Percentiles rank a stretch among this genome's conserved stretches.
phyloP scores from a whole-genome alignment of 192 early-diverging fungal species.

The Linnemannia elongata region DNA sequence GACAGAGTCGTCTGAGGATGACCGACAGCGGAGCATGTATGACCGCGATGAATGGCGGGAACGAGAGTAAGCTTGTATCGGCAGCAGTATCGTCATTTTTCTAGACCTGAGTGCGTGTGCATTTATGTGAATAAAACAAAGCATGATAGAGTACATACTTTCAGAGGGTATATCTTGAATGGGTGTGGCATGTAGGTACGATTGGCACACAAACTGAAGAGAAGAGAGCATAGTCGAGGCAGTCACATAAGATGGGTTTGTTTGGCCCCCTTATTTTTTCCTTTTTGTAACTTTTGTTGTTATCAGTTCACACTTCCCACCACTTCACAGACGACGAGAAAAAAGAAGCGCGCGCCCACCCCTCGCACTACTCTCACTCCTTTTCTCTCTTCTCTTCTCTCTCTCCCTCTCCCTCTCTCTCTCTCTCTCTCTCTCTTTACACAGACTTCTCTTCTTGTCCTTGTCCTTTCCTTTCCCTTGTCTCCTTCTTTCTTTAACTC shows the following conservation, averaged over 20 bases:
- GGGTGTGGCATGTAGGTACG: too few relatives aligned
- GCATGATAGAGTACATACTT: too few relatives aligned
- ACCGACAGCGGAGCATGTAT: neutral
- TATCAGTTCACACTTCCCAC: neutral
- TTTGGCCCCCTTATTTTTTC: too few relatives aligned
- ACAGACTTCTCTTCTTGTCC: too few relatives aligned
- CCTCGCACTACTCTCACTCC: neutral
- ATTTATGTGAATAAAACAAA: too few relatives aligned
- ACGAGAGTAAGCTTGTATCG: neutral
- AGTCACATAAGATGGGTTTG: too few relatives aligned
- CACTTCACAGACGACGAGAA: neutral
- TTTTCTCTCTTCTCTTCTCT: neutral
- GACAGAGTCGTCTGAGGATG: neutral
- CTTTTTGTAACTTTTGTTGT: neutral
- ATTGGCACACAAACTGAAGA: too few relatives aligned
- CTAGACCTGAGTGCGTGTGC: too few relatives aligned
- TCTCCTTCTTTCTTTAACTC: neutral
- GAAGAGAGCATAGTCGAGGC: too few relatives aligned
- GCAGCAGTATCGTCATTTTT: neutral
- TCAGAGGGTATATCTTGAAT: too few relatives aligned
- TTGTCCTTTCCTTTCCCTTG: too few relatives aligned
- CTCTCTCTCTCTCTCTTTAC: too few relatives aligned
- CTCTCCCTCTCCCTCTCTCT: neutral
- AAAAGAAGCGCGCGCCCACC: neutral
- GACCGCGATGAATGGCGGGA: constrained; percentile 24